A percentile compares a stretch with the other conserved stretches of the same genome.
Conservation (phyloP, 306 rosid species). For the Argentina anserina region DNA sequence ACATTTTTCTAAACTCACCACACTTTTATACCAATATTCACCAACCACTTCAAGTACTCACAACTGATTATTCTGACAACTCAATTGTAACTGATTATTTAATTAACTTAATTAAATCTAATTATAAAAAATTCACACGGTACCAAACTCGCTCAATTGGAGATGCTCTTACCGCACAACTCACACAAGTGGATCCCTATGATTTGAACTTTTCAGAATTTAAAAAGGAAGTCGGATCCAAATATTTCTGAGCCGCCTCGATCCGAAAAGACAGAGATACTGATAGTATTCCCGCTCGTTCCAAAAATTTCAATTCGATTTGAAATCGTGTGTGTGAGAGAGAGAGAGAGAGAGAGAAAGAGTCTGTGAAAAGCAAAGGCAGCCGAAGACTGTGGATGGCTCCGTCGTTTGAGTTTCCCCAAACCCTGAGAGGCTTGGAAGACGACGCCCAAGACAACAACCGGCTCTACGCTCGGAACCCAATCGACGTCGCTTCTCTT, state of each 20-base stretch:
- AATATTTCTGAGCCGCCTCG: background rate
- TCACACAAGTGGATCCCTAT: no score
- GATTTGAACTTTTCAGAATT: no score
- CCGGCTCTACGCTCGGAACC: slow-evolving; percentile 51
- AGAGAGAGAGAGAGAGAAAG: background rate
- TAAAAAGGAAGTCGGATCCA: no score
- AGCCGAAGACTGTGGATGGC: slow-evolving; percentile 42
- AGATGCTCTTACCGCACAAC: no score
- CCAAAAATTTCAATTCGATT: slow-evolving; percentile 6
- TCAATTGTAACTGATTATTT: no score
- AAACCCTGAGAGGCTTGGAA: slow-evolving; percentile 55
- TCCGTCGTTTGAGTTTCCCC: slow-evolving; percentile 73
- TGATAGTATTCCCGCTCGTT: slow-evolving; percentile 29
- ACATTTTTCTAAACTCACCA: no score
- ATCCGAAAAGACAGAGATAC: background rate
- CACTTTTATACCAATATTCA: no score
- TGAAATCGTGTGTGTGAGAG: slow-evolving; percentile 9
- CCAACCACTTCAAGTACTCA: no score
- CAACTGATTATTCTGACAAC: no score
- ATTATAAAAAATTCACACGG: no score
- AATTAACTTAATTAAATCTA: no score
- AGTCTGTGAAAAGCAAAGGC: background rate
- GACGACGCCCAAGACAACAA: slow-evolving; percentile 52
- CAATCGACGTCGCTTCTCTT: slow-evolving; percentile 42
- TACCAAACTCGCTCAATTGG: no score